Evolutionary conservation across 2,329 filamentous ascomycete genomes (phyloP), one percentile per base, ranked within the genome.

Genomic region (Aspergillus sp.): DNA sequence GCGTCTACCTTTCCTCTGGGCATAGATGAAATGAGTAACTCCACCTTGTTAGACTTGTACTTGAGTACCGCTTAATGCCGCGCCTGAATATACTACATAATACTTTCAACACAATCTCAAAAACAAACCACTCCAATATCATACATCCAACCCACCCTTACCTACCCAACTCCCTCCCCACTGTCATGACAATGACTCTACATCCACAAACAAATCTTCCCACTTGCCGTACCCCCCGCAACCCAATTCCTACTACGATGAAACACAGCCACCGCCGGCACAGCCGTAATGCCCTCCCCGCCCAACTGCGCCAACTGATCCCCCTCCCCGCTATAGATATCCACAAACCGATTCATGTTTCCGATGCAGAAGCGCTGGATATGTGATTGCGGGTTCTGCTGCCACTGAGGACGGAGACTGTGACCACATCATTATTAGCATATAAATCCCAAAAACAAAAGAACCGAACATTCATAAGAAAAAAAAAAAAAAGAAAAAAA

Each of bases 281-380:
- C 95, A 6, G 95, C 95, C 0, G 92, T 97, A 67, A 99, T 96
- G 12, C 90, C 91, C 0, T 96, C 92, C 0, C 92, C 92, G 1
- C 89, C 92, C 4, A 99, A 79, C 75, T 98, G 94, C 0, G 91
- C 94, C 4, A 98, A 78, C 74, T 98, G 94, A 69, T 92, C 89
- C 0, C 95, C 95, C 52, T 90, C 85, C 0, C 87, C 84, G 0
- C 89, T 90, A 74, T 90, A 99, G 0, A 99, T 85, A 71, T 99
- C 95, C 1, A 98, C 91, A 69, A 97, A 98, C 1, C 95, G 87
- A 72, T 96, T 97, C 95, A 98, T 98, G 68, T 98, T 99, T 1
- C 91, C 95, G 59, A 99, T 94, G 23, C 87, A 91, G 69, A 99
- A 92, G 63, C 94, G 92, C 64, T 96, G 89, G 5, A 96, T 87